Conservation (phyloP, 768 basidiomycete genomes). For the Gloeostereum incarnatum region DNA sequence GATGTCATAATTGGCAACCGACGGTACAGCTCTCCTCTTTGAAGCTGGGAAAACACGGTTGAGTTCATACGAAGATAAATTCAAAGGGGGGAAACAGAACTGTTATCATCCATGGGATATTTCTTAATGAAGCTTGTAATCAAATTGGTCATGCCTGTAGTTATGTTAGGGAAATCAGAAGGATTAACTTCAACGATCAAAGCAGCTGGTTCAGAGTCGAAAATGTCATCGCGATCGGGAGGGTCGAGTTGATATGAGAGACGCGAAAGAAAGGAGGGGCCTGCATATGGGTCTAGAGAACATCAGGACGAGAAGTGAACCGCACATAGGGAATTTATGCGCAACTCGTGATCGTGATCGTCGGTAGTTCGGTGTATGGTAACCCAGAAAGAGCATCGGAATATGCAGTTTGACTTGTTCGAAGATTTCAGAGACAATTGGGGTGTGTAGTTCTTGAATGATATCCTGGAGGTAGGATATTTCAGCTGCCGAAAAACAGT, state of each 20-base stretch:
- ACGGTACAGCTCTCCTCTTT: conserved; percentile 20
- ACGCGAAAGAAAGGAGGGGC: conserved; percentile 37
- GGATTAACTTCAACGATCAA: conserved; percentile 45
- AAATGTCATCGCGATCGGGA: too few relatives aligned
- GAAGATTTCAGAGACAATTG: conserved; percentile 35
- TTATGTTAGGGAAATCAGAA: conserved; percentile 44
- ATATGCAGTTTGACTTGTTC: conserved; percentile 35
- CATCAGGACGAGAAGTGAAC: not conserved
- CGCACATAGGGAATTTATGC: not conserved
- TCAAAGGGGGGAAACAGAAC: not conserved
- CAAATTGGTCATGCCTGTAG: conserved; percentile 43
- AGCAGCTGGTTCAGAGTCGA: conserved; percentile 12
- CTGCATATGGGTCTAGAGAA: conserved; percentile 13
- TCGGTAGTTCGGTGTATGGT: conserved; percentile 54
- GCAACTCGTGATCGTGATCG: conserved; percentile 49
- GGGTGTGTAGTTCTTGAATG: conserved; percentile 35
- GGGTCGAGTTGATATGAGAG: conserved; percentile 27
- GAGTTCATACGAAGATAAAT: not conserved
- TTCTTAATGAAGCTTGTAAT: conserved; percentile 43
- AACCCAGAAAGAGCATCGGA: conserved; percentile 37
- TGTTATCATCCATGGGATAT: too few relatives aligned
- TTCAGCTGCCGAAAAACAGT: not conserved
- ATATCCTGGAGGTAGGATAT: conserved; percentile 25
- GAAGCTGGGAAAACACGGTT: not conserved
- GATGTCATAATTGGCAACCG: conserved; percentile 57